Conservation (phyloP, 2,329 filamentous ascomycete genomes). For the Diplodia scrobiculata region DNA sequence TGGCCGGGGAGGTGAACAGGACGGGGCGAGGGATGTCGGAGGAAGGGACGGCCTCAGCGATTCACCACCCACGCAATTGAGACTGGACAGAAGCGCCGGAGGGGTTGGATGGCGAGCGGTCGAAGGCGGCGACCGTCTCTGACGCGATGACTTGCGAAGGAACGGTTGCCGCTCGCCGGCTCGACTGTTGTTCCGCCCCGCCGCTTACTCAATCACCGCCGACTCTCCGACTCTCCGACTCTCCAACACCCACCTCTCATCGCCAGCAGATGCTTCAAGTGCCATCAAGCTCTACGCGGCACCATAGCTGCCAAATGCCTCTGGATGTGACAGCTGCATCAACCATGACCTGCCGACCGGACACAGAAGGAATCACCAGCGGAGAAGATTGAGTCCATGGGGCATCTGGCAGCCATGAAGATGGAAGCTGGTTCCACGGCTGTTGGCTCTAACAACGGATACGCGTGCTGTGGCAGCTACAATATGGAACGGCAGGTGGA, state of each 20-base stretch:
- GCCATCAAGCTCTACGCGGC: too few relatives aligned
- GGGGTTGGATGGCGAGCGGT: slow-evolving; percentile 16
- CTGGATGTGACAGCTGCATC: too few relatives aligned
- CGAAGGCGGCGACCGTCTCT: slow-evolving; percentile 16
- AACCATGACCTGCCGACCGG: too few relatives aligned
- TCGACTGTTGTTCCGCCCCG: slow-evolving; percentile 6
- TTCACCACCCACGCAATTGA: slow-evolving; percentile 28
- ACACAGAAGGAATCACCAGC: too few relatives aligned
- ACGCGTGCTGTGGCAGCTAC: too few relatives aligned
- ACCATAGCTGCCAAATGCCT: too few relatives aligned
- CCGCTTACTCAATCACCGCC: slow-evolving; percentile 8
- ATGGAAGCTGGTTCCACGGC: too few relatives aligned
- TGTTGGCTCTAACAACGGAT: too few relatives aligned
- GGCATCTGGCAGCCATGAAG: too few relatives aligned
- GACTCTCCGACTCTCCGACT: slow-evolving; percentile 3
- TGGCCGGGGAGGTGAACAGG: slow-evolving; percentile 26
- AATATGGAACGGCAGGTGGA: too few relatives aligned
- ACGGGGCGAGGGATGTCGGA: slow-evolving; percentile 29
- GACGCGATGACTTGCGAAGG: slow-evolving; percentile 26
- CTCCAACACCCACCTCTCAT: not conserved
- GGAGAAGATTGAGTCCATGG: too few relatives aligned
- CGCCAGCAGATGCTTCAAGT: not conserved
- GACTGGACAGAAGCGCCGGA: not conserved
- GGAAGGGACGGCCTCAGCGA: slow-evolving; percentile 2
- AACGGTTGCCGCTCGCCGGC: slow-evolving; percentile 4